phyloP scores from a whole-genome alignment of 2,329 filamentous ascomycete species.

The Trichoderma harzianum region DNA sequence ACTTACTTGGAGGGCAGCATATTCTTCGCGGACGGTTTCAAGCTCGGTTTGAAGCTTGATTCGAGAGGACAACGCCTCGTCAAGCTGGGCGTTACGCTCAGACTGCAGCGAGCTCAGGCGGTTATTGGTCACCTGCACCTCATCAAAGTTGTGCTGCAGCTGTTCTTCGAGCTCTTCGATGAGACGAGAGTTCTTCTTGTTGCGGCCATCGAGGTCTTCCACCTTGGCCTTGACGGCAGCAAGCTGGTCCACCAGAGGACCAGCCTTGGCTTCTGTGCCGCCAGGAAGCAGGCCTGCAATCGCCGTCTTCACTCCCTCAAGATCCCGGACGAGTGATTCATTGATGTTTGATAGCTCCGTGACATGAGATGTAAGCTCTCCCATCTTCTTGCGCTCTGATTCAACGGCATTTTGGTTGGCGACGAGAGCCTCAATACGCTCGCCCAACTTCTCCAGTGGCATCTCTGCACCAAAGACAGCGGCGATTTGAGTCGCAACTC shows the following conservation, averaged over 20 bases:
- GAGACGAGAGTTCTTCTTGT: slow-evolving; percentile 86
- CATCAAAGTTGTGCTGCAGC: slow-evolving; percentile 90
- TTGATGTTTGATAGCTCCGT: slow-evolving; percentile 56
- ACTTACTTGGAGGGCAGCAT: slow-evolving; percentile 71
- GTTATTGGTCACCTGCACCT: slow-evolving; percentile 81
- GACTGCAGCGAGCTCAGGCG: slow-evolving; percentile 77
- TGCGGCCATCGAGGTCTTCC: slow-evolving; percentile 59
- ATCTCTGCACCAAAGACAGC: slow-evolving; percentile 59
- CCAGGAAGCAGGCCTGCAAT: slow-evolving; percentile 52
- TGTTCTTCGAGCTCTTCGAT: slow-evolving; percentile 97
- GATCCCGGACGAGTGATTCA: slow-evolving; percentile 57
- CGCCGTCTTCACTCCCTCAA: slow-evolving; percentile 57
- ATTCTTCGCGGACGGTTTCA: slow-evolving; percentile 64
- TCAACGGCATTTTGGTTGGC: slow-evolving; percentile 58
- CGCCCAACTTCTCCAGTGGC: slow-evolving; percentile 64
- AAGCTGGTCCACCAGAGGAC: slow-evolving; percentile 53
- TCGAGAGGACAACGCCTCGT: slow-evolving; percentile 70
- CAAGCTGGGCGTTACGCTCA: slow-evolving; percentile 70
- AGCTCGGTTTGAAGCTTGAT: slow-evolving; percentile 64
- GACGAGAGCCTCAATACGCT: slow-evolving; percentile 56
- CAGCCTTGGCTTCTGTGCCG: slow-evolving; percentile 34
- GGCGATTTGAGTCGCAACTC: slow-evolving; percentile 61
- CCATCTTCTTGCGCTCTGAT: slow-evolving; percentile 56
- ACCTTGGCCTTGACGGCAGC: slow-evolving; percentile 64
- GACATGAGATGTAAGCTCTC: slow-evolving; percentile 55